These are phyloP conservation scores for Polytrichum commune DNA, from an alignment of 225 moss, liverwort and hornwort species.

Conservation along the genomic window DNA sequence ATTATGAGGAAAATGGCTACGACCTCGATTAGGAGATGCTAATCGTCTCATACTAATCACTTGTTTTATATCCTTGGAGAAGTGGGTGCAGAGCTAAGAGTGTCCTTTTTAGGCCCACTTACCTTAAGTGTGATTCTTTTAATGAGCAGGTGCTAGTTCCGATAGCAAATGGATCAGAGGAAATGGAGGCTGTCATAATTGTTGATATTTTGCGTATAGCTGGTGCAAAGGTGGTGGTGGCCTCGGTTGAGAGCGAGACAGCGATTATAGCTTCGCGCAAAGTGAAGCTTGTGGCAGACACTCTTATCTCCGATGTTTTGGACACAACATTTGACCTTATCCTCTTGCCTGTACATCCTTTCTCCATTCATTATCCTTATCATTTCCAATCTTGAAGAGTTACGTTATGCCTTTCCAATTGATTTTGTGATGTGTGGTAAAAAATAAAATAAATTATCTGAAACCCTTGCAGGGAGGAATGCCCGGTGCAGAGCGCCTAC, in stretches of 20 bases:
- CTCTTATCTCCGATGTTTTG: slow-evolving; percentile 46
- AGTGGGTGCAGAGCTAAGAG: too few relatives aligned
- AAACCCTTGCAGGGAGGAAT: slow-evolving; percentile 58
- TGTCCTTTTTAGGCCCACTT: too few relatives aligned
- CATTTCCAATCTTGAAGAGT: too few relatives aligned
- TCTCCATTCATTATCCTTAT: too few relatives aligned
- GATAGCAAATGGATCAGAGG: slow-evolving; percentile 84
- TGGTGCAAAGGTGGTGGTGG: slow-evolving; percentile 73
- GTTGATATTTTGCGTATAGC: slow-evolving; percentile 88
- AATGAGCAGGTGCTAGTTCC: slow-evolving; percentile 60
- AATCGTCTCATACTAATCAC: too few relatives aligned
- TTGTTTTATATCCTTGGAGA: too few relatives aligned
- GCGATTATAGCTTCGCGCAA: slow-evolving; percentile 71
- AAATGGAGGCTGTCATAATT: slow-evolving; percentile 91
- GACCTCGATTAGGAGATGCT: too few relatives aligned
- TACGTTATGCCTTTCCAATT: too few relatives aligned
- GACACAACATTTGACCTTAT: slow-evolving; percentile 62
- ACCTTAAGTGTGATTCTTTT: too few relatives aligned
- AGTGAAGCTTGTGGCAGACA: slow-evolving; percentile 81
- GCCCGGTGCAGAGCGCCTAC: slow-evolving; percentile 78
- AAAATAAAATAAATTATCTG: too few relatives aligned
- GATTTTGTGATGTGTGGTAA: too few relatives aligned
- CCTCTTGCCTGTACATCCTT: slow-evolving; percentile 56
- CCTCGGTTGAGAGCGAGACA: slow-evolving; percentile 72
- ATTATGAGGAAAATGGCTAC: too few relatives aligned